These are phyloP conservation scores for Tilletia indica DNA, from an alignment of 1,284 basidiomycete genomes.

Conservation along the genomic window DNA sequence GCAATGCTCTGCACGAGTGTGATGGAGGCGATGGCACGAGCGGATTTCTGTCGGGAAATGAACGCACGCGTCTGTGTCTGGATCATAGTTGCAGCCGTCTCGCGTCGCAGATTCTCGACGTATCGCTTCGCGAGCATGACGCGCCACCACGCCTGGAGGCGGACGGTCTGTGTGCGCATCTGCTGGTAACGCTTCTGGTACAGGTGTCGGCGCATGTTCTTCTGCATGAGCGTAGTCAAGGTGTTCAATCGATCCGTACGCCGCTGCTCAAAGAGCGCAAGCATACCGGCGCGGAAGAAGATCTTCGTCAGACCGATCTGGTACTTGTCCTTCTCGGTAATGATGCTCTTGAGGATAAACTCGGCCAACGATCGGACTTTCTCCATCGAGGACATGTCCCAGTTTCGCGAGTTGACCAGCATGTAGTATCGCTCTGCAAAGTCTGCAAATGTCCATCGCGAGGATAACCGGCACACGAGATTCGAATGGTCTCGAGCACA, in stretches of 20 bases:
- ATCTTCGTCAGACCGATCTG: constrained; percentile 96
- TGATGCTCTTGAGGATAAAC: constrained; percentile 78
- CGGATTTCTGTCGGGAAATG: constrained; percentile 71
- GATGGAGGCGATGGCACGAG: constrained; percentile 67
- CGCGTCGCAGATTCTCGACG: constrained; percentile 70
- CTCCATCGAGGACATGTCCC: constrained; percentile 63
- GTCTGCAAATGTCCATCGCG: constrained; percentile 98
- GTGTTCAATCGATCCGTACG: constrained; percentile 82
- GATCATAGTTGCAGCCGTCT: constrained; percentile 73
- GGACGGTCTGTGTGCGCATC: constrained; percentile 71
- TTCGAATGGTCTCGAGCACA: constrained; percentile 97
- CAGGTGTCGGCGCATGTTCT: constrained; percentile 85
- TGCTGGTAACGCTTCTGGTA: constrained; percentile 77
- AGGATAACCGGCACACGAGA: constrained; percentile 97
- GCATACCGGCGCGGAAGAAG: constrained; percentile 98
- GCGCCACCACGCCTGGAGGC: constrained; percentile 90
- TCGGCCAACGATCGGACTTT: constrained; percentile 74
- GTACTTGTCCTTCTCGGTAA: constrained; percentile 92
- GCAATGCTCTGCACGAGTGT: constrained; percentile 76
- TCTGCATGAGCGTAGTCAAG: constrained; percentile 92
- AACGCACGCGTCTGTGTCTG: constrained; percentile 74
- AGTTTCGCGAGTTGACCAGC: constrained; percentile 81
- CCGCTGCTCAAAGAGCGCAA: constrained; percentile 90
- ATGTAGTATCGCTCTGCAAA: constrained; percentile 99
- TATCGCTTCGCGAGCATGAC: constrained; percentile 73